phyloP scores from a whole-genome alignment of 176 grass and related monocot genomes.

The Puccinellia tenuiflora region DNA sequence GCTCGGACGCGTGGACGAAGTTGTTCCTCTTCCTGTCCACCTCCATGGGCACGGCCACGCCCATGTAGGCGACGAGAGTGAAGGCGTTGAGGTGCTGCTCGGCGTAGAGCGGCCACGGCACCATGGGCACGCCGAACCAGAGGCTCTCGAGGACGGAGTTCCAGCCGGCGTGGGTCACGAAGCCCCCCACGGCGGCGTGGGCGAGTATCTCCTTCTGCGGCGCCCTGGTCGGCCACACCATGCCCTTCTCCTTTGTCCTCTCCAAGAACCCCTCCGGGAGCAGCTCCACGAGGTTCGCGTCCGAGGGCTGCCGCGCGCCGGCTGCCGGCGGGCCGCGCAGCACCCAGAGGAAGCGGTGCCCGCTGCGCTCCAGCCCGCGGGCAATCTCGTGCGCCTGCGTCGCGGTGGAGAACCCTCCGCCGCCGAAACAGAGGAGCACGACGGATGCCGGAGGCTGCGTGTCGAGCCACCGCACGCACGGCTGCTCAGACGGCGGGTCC shows the following conservation, averaged over 20 bases:
- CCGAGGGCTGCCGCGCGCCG: neutral
- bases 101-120: conserved; percentile 34
- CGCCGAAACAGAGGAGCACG: neutral
- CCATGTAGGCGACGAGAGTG: conserved; percentile 18
- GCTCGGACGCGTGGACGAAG: neutral
- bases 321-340: neutral
- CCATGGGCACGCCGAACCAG: conserved; percentile 38
- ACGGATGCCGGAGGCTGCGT: neutral
- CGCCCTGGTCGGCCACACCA: conserved; percentile 41
- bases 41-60: conserved; percentile 32
- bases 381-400: neutral
- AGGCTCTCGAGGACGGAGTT: conserved; percentile 39
- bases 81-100: conserved; percentile 61
- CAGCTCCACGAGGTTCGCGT: conserved; percentile 2
- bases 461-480: conserved; percentile 14
- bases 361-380: conserved; percentile 1
- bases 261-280: conserved; percentile 27
- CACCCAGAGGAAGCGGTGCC: neutral
- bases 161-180: conserved; percentile 63
- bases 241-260: neutral
- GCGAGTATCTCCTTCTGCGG: conserved; percentile 40
- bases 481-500: neutral
- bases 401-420: neutral
- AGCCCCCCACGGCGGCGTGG: conserved; percentile 38
- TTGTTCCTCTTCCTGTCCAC: conserved; percentile 5